Base-by-base conservation (phyloP, 495 filamentous ascomycete species). In the Terfezia claveryi region DNA sequence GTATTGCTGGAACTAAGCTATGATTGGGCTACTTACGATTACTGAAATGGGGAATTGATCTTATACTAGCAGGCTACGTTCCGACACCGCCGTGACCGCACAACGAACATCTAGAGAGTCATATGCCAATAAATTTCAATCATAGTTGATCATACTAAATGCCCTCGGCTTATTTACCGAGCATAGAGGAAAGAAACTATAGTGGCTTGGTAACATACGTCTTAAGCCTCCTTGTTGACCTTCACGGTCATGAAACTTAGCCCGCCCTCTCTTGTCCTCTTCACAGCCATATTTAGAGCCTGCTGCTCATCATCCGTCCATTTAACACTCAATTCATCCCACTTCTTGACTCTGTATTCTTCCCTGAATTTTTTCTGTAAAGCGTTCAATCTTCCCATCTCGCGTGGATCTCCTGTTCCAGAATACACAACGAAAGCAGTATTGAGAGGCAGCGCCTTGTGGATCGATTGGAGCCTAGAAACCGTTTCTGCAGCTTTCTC, bases 241-340 rank as follows among this genome's bases (percentile, higher is more conserved):
- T 88, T 94, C 23, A 94, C 79, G 55, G 73, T 75, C 63, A 94
- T 72, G 61, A 96, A 92, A 7, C 80, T 87, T 55, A 93, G 73
- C 1, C 89, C 87, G 36, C 80, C 70, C 16, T 51, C 50, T 38
- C 87, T 75, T 0, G 89, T 87, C 41, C 70, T 69, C 56, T 72
- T 71, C 56, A 80, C 78, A 0, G 87, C 88, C 61, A 70, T 74
- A 64, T 75, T 80, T 60, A 94, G 66, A 41, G 76, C 78, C 68
- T 92, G 83, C 37, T 87, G 82, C 66, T 96, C 89, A 4, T 62
- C 70, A 66, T 94, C 87, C 10, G 89, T 94, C 89, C 89, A 96
- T 67, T 87, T 80, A 36, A 94, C 81, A 56, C 69, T 84, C 50
- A 94, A 64, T 55, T 93, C 71, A 65, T 94, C 84, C 89, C 88